These are phyloP conservation scores for Apiosordaria backusii DNA, from an alignment of 495 filamentous ascomycete species.

Conservation along the genomic window DNA sequence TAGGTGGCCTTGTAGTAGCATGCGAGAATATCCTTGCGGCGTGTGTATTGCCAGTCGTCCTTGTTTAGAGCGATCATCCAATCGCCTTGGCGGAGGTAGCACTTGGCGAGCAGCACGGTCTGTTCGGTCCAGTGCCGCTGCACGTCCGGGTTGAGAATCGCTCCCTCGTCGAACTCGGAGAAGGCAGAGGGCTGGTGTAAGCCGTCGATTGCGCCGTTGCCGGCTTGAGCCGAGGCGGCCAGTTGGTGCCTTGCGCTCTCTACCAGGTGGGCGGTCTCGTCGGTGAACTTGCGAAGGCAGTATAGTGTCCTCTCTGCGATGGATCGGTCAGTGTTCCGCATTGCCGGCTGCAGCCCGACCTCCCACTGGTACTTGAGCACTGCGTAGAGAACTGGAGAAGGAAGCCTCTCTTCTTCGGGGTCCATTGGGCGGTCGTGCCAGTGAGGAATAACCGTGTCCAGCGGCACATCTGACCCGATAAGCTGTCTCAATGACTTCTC, in stretches of 20 bases:
- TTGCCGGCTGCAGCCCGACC: conserved; percentile 52
- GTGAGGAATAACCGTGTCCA: conserved; percentile 55
- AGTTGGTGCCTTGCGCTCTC: conserved; percentile 51
- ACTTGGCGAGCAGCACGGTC: conserved; percentile 82
- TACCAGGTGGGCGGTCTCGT: conserved; percentile 70
- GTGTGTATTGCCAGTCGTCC: conserved; percentile 80
- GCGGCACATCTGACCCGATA: conserved; percentile 57
- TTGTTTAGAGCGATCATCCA: conserved; percentile 82
- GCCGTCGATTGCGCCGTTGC: conserved; percentile 48
- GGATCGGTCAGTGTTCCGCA: conserved; percentile 37
- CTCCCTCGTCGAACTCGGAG: conserved; percentile 55
- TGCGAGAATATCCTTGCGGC: conserved; percentile 70
- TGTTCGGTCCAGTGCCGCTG: conserved; percentile 54
- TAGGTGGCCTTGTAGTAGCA: conserved; percentile 88
- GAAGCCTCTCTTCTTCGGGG: conserved; percentile 41
- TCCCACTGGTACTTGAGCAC: conserved; percentile 95
- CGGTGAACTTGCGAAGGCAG: conserved; percentile 77
- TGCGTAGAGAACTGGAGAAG: conserved; percentile 83
- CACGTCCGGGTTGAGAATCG: conserved; percentile 38
- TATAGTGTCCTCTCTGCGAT: conserved; percentile 62
- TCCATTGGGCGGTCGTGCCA: conserved; percentile 41
- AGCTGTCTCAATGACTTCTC: conserved; percentile 87
- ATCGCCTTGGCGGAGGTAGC: conserved; percentile 90
- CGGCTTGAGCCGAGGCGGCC: conserved; percentile 51
- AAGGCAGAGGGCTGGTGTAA: conserved; percentile 50